Evolutionary conservation across 2,329 filamentous ascomycete species (phyloP).

Genomic region (Fusarium albosuccineum): DNA sequence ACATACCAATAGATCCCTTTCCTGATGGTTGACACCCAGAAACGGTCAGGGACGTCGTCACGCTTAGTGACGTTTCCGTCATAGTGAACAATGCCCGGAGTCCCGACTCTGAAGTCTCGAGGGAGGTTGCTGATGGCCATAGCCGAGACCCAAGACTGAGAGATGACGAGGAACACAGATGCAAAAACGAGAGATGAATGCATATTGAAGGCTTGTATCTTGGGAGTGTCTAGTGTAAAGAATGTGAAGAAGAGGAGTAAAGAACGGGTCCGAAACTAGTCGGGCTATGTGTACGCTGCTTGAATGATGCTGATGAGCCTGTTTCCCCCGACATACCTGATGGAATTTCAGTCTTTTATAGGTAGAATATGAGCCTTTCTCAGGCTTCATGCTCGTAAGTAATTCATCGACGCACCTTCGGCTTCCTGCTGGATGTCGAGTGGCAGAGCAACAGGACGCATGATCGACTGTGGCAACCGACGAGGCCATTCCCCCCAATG

Average conservation of each 20-base stretch:
- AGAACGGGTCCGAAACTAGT: neutral
- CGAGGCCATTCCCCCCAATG: neutral
- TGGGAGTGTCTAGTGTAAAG: no score
- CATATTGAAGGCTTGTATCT: neutral
- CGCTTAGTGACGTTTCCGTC: slow-evolving; percentile 9
- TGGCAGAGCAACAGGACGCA: neutral
- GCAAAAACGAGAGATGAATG: neutral
- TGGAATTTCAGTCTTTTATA: neutral
- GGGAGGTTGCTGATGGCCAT: slow-evolving; percentile 5
- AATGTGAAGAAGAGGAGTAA: neutral
- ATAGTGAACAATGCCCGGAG: neutral
- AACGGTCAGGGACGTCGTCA: neutral
- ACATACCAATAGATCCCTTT: slow-evolving; percentile 10
- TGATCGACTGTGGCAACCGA: neutral
- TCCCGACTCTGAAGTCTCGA: neutral
- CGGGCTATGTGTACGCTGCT: neutral
- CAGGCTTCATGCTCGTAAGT: no score
- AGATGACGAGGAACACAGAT: slow-evolving; percentile 1
- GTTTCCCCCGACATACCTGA: neutral
- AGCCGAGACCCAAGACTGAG: slow-evolving; percentile 1
- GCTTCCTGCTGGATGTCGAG: neutral
- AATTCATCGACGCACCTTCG: neutral
- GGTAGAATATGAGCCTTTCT: neutral
- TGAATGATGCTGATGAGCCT: neutral
- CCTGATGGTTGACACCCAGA: neutral